Evolutionary conservation across 164 flowering plant species (phyloP).

Genomic region (Pachysandra terminalis): DNA sequence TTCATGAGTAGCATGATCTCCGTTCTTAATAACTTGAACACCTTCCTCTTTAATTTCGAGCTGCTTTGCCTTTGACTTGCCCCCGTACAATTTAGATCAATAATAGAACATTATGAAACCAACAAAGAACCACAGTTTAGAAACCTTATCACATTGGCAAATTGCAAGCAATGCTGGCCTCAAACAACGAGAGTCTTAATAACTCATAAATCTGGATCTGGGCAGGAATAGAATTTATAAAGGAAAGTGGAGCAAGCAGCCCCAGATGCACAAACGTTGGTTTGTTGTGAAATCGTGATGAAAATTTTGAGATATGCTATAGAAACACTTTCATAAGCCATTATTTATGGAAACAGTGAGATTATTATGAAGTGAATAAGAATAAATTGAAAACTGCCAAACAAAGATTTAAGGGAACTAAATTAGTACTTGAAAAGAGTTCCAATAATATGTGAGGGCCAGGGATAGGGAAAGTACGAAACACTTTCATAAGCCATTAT

Average conservation of each 20-base stretch:
- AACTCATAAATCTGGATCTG: too few species aligned
- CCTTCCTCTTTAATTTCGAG: slow-evolving; percentile 27
- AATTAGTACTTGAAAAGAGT: not conserved
- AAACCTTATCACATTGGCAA: too few species aligned
- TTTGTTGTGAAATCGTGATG: not conserved
- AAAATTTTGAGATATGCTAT: not conserved
- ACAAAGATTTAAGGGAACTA: not conserved
- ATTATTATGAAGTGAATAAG: not conserved
- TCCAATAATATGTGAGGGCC: not conserved
- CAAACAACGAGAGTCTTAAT: too few species aligned
- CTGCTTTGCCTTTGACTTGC: slow-evolving; percentile 29
- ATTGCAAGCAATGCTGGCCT: too few species aligned
- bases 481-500: not conserved
- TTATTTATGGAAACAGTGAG: not conserved
- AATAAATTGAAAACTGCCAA: not conserved
- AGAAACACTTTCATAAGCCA: not conserved
- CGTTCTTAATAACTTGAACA: slow-evolving; percentile 4
- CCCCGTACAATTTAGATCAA: slow-evolving; percentile 14
- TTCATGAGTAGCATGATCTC: slow-evolving; percentile 20
- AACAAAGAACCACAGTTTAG: not conserved
- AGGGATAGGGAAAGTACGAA: not conserved
- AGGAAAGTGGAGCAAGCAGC: not conserved
- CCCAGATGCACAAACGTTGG: not conserved
- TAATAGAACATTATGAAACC: not conserved
- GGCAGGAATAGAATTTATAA: too few species aligned